Evolutionary conservation across 2,329 filamentous ascomycete species (phyloP).

Genomic region (Aureobasidium mangrovei): DNA sequence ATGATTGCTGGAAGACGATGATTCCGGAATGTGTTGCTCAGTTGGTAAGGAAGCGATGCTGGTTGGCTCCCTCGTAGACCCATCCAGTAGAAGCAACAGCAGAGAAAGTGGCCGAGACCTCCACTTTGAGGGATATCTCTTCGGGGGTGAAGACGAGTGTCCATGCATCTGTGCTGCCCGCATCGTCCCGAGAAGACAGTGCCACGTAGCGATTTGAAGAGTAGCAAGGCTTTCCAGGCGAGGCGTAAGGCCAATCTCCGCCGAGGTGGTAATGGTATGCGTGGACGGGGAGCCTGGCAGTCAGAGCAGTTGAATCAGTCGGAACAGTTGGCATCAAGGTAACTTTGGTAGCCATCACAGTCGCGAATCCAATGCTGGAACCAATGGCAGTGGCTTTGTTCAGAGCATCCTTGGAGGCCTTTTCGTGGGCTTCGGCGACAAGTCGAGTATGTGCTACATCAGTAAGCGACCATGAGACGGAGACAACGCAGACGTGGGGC

Average conservation of each 20-base stretch:
- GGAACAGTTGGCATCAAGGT: not conserved
- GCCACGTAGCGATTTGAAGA: too few species aligned
- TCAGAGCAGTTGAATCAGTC: too few species aligned
- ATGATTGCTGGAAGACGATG: too few species aligned
- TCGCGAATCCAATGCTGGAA: not conserved
- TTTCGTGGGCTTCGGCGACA: not conserved
- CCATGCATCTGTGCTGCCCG: not conserved
- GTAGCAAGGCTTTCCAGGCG: too few species aligned
- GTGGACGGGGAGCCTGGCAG: too few species aligned
- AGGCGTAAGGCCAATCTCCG: too few species aligned
- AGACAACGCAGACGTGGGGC: not conserved
- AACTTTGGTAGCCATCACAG: not conserved
- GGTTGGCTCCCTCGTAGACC: not conserved
- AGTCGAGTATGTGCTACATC: not conserved
- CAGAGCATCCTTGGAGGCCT: not conserved
- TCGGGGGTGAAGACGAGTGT: not conserved
- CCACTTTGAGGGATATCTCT: not conserved
- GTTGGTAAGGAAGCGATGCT: not conserved
- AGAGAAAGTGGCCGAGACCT: not conserved
- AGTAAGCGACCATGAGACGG: not conserved
- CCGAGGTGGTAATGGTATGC: too few species aligned
- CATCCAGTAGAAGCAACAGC: not conserved
- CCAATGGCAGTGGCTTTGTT: not conserved
- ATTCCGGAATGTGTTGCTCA: not conserved
- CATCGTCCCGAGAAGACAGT: not conserved